Evolutionary conservation across 305 asterid species (phyloP), one percentile per base, ranked within the genome.

Genomic region (Fraxinus baroniana): DNA sequence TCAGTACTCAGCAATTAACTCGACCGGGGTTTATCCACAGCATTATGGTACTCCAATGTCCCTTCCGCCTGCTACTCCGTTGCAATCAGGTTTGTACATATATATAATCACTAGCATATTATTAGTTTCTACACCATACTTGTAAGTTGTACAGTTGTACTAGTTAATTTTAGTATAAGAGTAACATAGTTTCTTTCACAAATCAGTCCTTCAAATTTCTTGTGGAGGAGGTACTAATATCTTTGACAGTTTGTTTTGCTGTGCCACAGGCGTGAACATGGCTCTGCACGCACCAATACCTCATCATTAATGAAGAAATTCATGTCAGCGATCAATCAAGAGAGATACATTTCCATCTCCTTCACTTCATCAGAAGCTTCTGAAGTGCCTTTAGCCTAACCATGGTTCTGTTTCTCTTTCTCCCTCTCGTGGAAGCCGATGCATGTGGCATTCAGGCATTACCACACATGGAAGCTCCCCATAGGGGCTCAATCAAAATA

Each of bases 221-320:
- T 15, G 76, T 72, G 44, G 76, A 10, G 46, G 86, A 82, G 84
- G 73, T 91, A 89, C 98, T 95, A 91, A 93, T 86, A 89, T 89
- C 90, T 88, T 91, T 91, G 97, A 92, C 97, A 95, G 98, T 95
- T 85, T 92, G 95, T 84, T 93, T 95, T 92, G 96, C 95, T 91
- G 98, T 95, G 94, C 95, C 94, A 74, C 99, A 95, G 99, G 99
- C 97, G 86, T 95, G 86, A 91, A 87, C 85, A 85, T 89, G 95
- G 85, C 90, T 73, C 82, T 90, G 76, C 94, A 87, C 24, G 89
- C 95, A 83, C 90, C 93, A 35, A 86, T 91, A 64, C 90, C 98
- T 82, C 97, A 90, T 86, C 94, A 86, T 87, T 95, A 30, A 68
- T 28, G 91, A 72, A 91, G 91, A 87, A 86, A 86, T 76, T 85